Percentiles rank a stretch among this genome's conserved stretches.
Evolutionary conservation across 495 filamentous ascomycete genomes (phyloP).

Genomic region (Penicillium egyptiacum): DNA sequence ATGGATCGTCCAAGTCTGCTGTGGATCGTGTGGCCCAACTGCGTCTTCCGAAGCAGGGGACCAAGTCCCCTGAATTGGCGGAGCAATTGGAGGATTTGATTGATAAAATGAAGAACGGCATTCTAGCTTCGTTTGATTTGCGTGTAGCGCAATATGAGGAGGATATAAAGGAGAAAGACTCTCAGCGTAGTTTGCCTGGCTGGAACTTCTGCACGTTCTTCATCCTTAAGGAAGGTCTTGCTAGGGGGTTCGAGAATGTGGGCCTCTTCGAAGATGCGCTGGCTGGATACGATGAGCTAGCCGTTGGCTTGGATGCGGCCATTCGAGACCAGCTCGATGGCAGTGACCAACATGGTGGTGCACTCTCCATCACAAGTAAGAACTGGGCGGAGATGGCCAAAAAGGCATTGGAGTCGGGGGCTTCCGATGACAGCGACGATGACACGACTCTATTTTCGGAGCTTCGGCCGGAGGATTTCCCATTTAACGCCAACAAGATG

Average conservation of each 20-base stretch:
- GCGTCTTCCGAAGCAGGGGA: conserved; percentile 56
- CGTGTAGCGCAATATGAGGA: conserved; percentile 95
- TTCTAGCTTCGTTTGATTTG: conserved; percentile 85
- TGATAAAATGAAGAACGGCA: conserved; percentile 80
- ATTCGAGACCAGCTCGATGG: conserved; percentile 68
- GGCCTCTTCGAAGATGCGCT: conserved; percentile 94
- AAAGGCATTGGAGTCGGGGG: conserved; percentile 37
- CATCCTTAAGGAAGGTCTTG: conserved; percentile 91
- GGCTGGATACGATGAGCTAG: conserved; percentile 88
- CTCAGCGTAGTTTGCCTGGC: conserved; percentile 81
- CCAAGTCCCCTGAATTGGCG: conserved; percentile 65
- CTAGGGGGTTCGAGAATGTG: conserved; percentile 91
- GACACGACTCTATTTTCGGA: conserved; percentile 30
- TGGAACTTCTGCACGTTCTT: conserved; percentile 99
- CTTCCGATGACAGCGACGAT: conserved; percentile 10
- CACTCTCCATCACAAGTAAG: conserved; percentile 67
- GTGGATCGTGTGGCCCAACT: conserved; percentile 85
- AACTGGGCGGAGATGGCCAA: conserved; percentile 63
- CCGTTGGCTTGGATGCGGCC: conserved; percentile 77
- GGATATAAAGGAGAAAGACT: conserved; percentile 91
- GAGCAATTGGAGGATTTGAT: conserved; percentile 82
- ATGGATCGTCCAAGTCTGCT: conserved; percentile 72
- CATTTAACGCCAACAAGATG: conserved; percentile 73
- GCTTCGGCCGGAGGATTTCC: conserved; percentile 40
- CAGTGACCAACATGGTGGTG: conserved; percentile 60